Evolutionary conservation across 495 filamentous ascomycete species (phyloP).

Genomic region (Delitschia confertaspora): DNA sequence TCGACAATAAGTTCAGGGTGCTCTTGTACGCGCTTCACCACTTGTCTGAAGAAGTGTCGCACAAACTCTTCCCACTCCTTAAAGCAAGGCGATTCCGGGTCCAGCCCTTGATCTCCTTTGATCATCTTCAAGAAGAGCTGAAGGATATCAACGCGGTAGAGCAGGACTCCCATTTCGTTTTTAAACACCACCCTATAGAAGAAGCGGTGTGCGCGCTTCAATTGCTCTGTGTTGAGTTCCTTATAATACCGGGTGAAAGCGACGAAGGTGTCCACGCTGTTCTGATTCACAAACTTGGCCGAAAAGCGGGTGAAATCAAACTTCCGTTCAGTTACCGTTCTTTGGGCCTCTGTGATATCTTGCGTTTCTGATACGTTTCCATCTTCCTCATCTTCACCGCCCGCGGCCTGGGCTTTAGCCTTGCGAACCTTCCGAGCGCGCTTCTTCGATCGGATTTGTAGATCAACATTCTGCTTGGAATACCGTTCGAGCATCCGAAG

Average conservation of each 20-base stretch:
- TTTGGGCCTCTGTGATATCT: slow-evolving; percentile 58
- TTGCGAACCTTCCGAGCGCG: slow-evolving; percentile 62
- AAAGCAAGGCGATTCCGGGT: slow-evolving; percentile 52
- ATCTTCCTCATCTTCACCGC: slow-evolving; percentile 24
- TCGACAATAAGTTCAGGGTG: slow-evolving; percentile 78
- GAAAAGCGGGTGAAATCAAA: slow-evolving; percentile 89
- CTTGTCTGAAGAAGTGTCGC: slow-evolving; percentile 48
- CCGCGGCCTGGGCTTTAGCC: slow-evolving; percentile 33
- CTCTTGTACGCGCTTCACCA: slow-evolving; percentile 76
- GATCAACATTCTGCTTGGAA: slow-evolving; percentile 84
- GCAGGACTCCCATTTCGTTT: slow-evolving; percentile 74
- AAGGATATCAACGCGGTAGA: slow-evolving; percentile 87
- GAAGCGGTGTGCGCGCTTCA: slow-evolving; percentile 90
- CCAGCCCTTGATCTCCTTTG: slow-evolving; percentile 75
- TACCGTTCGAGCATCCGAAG: slow-evolving; percentile 86
- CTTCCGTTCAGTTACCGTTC: slow-evolving; percentile 67
- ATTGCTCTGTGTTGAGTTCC: slow-evolving; percentile 69
- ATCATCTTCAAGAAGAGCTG: slow-evolving; percentile 83
- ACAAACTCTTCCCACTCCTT: slow-evolving; percentile 90
- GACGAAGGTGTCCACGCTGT: slow-evolving; percentile 82
- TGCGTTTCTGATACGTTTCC: slow-evolving; percentile 53
- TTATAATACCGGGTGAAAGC: slow-evolving; percentile 68
- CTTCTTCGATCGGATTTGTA: slow-evolving; percentile 79
- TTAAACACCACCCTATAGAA: slow-evolving; percentile 95
- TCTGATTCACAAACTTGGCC: slow-evolving; percentile 69